Percentiles rank a stretch among this genome's conserved stretches.
These are phyloP conservation scores for Coemansia sp. DNA, from an alignment of 371 early-diverging fungal genomes.

Conservation along the genomic window DNA sequence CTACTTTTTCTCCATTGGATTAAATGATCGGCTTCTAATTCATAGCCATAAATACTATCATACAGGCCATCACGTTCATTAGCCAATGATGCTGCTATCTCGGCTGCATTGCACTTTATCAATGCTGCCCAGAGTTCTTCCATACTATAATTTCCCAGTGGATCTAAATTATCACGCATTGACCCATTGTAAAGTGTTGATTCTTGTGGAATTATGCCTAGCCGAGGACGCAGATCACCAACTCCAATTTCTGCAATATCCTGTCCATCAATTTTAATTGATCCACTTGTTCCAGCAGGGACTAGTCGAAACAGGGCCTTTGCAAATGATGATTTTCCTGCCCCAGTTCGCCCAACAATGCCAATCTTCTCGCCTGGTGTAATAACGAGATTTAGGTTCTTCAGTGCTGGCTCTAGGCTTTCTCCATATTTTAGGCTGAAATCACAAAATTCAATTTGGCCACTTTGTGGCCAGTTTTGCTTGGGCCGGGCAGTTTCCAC, in stretches of 20 bases:
- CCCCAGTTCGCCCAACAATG: neutral
- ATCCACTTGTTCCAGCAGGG: no score
- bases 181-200: constrained; percentile 57
- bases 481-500: neutral
- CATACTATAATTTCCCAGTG: constrained; percentile 52
- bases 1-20: constrained; percentile 53
- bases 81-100: constrained; percentile 46
- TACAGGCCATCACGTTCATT: no score
- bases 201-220: constrained; percentile 68
- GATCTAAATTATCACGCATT: constrained; percentile 55
- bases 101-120: constrained; percentile 57
- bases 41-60: no score
- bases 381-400: neutral
- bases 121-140: constrained; percentile 59
- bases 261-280: constrained; percentile 53
- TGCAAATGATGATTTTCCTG: neutral
- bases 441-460: neutral
- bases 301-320: no score
- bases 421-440: neutral
- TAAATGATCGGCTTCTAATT: no score
- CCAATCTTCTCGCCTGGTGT: no score
- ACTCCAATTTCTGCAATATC: constrained; percentile 55
- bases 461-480: neutral
- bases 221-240: constrained; percentile 56
- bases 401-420: neutral